Evolutionary conservation across 2,329 filamentous ascomycete genomes (phyloP), one percentile per base, ranked within the genome.

Genomic region (Pestalotiopsis fici): DNA sequence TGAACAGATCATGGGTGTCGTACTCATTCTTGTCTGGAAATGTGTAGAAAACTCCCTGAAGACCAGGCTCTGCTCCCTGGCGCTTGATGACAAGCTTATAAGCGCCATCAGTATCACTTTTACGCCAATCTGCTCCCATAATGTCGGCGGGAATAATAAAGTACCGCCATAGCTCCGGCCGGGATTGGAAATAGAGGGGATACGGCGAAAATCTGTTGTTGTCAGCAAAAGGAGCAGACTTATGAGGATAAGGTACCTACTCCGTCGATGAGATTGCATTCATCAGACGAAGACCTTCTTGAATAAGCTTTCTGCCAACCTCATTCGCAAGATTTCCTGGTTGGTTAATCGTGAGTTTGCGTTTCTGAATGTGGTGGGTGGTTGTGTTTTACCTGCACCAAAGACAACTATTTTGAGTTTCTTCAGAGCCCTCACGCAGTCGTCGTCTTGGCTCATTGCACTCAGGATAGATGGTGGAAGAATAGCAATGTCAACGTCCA

Each of bases 381-480:
- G 1, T 12, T 6, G 15, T 50, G 4, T 73, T 77, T 66, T 47
- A 79, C 82, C 82, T 55, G 82, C 82, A 13, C 78, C 80, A 67
- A 80, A 81, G 3, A 57, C 66, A 0, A 83, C 77, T 3, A 71
- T 71, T 0, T 78, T 72, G 1, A 84, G 64, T 55, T 77, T 79
- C 11, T 66, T 66, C 5, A 86, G 70, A 0, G 71, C 64, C 3
- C 73, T 70, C 2, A 80, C 67, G 2, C 77, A 71, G 1, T 78
- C 71, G 0, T 78, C 71, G 12, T 68, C 74, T 35, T 79, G 73
- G 61, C 78, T 79, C 72, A 86, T 75, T 2, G 85, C 82, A 59
- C 84, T 83, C 1, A 86, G 65, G 18, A 84, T 75, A 0, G 79
- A 76, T 0, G 83, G 83, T 1, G 82, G 76, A 11, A 81, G 67